Percentiles rank a stretch among this genome's conserved stretches.
Conservation (phyloP, 2,329 filamentous ascomycete species). For the Exophiala sp. region DNA sequence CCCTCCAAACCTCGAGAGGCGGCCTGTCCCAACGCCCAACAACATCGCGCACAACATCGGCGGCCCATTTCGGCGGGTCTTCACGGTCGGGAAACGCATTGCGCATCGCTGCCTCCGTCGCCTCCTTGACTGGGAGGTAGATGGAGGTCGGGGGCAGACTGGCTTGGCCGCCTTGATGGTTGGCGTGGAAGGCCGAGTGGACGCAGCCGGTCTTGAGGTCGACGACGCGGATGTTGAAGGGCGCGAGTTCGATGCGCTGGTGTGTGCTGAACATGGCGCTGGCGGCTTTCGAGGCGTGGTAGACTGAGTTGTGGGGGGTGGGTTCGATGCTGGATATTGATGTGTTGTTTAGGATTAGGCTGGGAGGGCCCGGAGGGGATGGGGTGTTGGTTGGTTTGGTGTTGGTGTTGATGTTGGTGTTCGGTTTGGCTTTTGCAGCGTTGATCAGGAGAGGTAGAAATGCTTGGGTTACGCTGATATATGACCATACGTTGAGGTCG, state of each 20-base stretch:
- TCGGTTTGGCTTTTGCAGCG: constrained; percentile 18
- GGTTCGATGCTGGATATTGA: constrained; percentile 32
- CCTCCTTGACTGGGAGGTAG: constrained; percentile 13
- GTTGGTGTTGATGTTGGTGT: neutral
- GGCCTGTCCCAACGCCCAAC: constrained; percentile 7
- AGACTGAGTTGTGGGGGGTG: constrained; percentile 34
- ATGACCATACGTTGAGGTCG: constrained; percentile 36
- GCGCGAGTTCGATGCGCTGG: constrained; percentile 33
- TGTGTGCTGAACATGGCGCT: constrained; percentile 30
- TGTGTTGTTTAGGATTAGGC: constrained; percentile 37
- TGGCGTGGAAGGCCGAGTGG: constrained; percentile 19
- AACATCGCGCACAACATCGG: constrained; percentile 14
- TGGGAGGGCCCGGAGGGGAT: neutral
- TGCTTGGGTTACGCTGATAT: constrained; percentile 34
- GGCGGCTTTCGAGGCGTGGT: constrained; percentile 34
- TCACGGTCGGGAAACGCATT: constrained; percentile 19
- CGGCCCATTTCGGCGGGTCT: constrained; percentile 19
- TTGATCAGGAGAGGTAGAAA: constrained; percentile 31
- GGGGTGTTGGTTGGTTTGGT: neutral
- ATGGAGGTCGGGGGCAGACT: constrained; percentile 11
- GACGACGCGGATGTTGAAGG: constrained; percentile 32
- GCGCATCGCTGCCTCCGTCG: constrained; percentile 22
- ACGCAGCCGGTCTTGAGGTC: constrained; percentile 29
- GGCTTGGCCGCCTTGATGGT: constrained; percentile 17
- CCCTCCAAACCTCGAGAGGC: constrained; percentile 20